Conservation (phyloP, 2,329 filamentous ascomycete species). For the Pezicula carpinea region DNA sequence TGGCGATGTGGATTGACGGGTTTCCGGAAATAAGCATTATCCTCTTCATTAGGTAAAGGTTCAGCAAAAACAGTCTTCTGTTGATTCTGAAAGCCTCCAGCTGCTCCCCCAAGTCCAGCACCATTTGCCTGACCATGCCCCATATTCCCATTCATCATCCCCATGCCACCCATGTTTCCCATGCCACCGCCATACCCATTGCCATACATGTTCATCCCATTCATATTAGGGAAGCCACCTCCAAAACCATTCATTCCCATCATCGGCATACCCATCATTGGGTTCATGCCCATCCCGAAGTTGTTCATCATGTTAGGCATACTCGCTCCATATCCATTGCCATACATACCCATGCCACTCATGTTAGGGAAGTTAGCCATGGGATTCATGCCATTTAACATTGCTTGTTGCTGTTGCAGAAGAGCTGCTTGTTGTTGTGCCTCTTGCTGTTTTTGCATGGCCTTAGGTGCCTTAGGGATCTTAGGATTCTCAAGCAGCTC, state of each 20-base stretch:
- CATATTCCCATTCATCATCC: constrained; percentile 27
- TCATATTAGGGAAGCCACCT: constrained; percentile 36
- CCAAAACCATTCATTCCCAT: constrained; percentile 32
- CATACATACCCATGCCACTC: constrained; percentile 25
- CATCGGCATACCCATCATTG: constrained; percentile 37
- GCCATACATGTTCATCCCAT: constrained; percentile 34
- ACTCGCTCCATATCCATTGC: constrained; percentile 22
- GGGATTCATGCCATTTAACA: constrained; percentile 43
- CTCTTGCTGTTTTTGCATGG: constrained; percentile 49
- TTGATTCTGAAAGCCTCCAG: constrained; percentile 48
- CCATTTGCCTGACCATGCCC: constrained; percentile 25
- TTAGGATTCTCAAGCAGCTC: constrained; percentile 61
- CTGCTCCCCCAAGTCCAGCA: constrained; percentile 27
- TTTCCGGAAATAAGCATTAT: constrained; percentile 91
- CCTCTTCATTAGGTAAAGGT: constrained; percentile 61
- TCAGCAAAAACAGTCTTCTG: constrained; percentile 43
- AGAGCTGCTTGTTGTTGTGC: constrained; percentile 32
- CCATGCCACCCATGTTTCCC: constrained; percentile 9
- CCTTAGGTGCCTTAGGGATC: constrained; percentile 61
- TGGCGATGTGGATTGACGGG: constrained; percentile 92
- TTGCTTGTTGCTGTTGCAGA: constrained; percentile 37
- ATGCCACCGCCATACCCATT: constrained; percentile 16
- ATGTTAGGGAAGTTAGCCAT: constrained; percentile 30
- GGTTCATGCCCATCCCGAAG: constrained; percentile 34
- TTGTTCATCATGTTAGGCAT: constrained; percentile 31